phyloP scores from a whole-genome alignment of 352 stramenopile genomes.

The Globisporangium spiculum region DNA sequence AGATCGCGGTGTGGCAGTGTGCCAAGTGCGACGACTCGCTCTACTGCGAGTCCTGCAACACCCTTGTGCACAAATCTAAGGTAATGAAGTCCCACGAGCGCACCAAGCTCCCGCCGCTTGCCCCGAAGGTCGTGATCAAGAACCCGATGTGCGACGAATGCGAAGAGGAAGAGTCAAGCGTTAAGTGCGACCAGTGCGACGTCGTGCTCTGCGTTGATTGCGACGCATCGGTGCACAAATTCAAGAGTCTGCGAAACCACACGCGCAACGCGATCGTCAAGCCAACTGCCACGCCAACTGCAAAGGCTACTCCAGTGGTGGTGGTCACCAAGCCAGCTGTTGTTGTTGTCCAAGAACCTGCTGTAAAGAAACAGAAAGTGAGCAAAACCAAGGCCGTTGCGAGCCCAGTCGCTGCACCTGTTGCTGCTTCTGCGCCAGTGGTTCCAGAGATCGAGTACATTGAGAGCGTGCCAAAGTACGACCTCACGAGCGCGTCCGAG shows the following conservation, averaged over 20 bases:
- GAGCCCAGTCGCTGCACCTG: not conserved
- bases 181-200: slow-evolving; percentile 59
- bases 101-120: slow-evolving; percentile 29
- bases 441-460: slow-evolving; percentile 28
- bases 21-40: slow-evolving; percentile 51
- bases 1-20: slow-evolving; percentile 46
- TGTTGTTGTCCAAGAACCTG: slow-evolving; percentile 11
- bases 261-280: slow-evolving; percentile 23
- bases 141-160: slow-evolving; percentile 51
- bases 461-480: slow-evolving; percentile 56
- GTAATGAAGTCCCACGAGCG: slow-evolving; percentile 65
- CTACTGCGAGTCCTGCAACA: slow-evolving; percentile 66
- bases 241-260: slow-evolving; percentile 67
- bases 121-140: slow-evolving; percentile 8
- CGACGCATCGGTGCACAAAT: slow-evolving; percentile 63
- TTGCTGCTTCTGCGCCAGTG: not conserved
- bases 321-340: not conserved
- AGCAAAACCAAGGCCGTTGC: not conserved
- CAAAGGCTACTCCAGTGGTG: not conserved
- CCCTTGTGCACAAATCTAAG: slow-evolving; percentile 49
- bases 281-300: not conserved
- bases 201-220: slow-evolving; percentile 52
- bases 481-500: slow-evolving; percentile 55
- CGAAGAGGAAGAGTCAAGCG: slow-evolving; percentile 30
- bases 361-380: slow-evolving; percentile 24